Evolutionary conservation across 805 yeast species (phyloP), one percentile per base, ranked within the genome.

Genomic region (Jamesozyma rosinii): DNA sequence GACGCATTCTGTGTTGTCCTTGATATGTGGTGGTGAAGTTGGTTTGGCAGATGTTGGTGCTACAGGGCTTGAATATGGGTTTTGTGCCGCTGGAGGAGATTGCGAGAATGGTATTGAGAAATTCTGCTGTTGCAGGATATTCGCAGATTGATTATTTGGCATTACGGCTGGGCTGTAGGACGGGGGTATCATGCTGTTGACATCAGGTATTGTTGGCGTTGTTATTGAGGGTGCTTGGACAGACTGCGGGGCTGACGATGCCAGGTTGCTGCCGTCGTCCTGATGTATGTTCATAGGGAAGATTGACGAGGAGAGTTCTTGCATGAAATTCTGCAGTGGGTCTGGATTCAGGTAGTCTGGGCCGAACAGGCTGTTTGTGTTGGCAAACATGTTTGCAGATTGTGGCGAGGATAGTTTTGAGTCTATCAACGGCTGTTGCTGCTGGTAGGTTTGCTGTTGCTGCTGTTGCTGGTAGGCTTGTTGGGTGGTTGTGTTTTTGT

Each of bases 261-360:
- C 10, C 10, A 6, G 10, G 11, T 6, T 6, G 6, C 10, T 24
- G 11, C 10, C 29, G 11, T 6, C 11, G 11, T 24, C 29, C 29
- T 24, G 29, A 8, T 11, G 6, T 11, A 32, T n/a, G 10, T 32
- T 34, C 6, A 31, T 22, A 13, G 48, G 32, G 9, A 44, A 41
- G 3, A 35, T 35, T 19, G 50, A 45, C 3, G 50, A 44, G 10
- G 53, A 42, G 13, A 51, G 36, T 35, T 54, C 53, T 37, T 51
- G 51, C 47, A 51, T 49, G 15, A 55, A 49, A 21, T 52, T 36
- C 37, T 50, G 55, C 37, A 54, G 42, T 3, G 55, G 58, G 34
- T 49, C 58, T 3, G 46, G 48, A 15, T 46, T 51, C 19, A 52
- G 34, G 35, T 49, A 50, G 41, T 53, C 54, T 3, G 52, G 40